These are phyloP conservation scores for Fusarium camptoceras DNA, from an alignment of 2,329 filamentous ascomycete species.

Conservation along the genomic window DNA sequence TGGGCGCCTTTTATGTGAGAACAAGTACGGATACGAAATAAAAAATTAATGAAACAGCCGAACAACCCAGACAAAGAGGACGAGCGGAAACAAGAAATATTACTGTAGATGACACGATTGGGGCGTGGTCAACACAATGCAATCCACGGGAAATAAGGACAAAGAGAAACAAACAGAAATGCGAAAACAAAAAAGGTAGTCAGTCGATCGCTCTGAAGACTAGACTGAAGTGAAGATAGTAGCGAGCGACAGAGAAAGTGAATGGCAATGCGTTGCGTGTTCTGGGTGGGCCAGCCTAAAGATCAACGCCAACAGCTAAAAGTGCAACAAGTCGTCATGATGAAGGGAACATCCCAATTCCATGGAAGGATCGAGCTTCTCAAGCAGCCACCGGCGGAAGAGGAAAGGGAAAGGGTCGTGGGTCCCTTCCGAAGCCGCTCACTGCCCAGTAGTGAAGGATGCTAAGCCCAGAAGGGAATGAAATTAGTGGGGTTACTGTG, in stretches of 20 bases:
- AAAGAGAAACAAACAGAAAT: conserved; percentile 17
- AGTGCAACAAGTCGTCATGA: conserved; percentile 32
- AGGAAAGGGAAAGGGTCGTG: conserved; percentile 22
- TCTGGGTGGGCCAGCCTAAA: conserved; percentile 24
- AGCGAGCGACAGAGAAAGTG: conserved; percentile 24
- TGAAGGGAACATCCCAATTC: conserved; percentile 42
- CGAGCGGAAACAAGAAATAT: neutral
- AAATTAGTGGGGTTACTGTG: conserved; percentile 14
- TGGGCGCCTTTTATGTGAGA: neutral
- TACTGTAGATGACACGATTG: conserved; percentile 5
- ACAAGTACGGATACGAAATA: neutral
- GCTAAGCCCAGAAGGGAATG: neutral
- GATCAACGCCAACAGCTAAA: conserved; percentile 21
- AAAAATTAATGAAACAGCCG: conserved; percentile 14
- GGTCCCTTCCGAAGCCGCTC: conserved; percentile 12
- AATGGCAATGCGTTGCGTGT: conserved; percentile 31
- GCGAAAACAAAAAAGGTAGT: neutral
- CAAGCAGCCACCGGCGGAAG: conserved; percentile 1
- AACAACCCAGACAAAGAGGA: conserved; percentile 1
- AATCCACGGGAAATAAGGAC: conserved; percentile 17
- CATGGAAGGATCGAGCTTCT: conserved; percentile 35
- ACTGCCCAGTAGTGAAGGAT: neutral
- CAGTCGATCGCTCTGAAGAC: conserved; percentile 5
- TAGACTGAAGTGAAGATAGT: conserved; percentile 15
- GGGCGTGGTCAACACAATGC: conserved; percentile 7